Base-by-base conservation (phyloP, 305 asterid species). In the Fraxinus ornus region DNA sequence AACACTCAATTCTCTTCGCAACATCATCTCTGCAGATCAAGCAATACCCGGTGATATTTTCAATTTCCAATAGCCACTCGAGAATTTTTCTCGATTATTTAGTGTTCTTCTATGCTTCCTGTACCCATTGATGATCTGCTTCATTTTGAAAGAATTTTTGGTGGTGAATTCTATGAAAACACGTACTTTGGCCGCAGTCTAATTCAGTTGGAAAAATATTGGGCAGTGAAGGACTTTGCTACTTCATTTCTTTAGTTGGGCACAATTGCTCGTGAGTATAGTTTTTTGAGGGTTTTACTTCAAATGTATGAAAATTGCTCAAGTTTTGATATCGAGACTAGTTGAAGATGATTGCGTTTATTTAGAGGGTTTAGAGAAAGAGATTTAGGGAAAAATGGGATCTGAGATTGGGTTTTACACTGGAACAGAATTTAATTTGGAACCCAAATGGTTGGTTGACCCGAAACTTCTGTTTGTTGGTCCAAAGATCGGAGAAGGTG, bases 401-500 rank as follows among this genome's bases (percentile, higher is more conserved):
- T 91, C 95, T 85, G 86, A 86, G 33, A 93, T 90, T 74, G 95
- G 91, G 85, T 95, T 91, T 81, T 88, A 92, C 87, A 73, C 94
- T 4, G 94, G 81, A 7, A 88, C 84, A 72, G 99, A 91, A 88
- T 86, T 95, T 83, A 90, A 82, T 86, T 89, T 95, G 87, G 99
- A 95, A 82, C 84, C 91, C 33, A 93, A 92, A 78, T 93, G 97
- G 99, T 78, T 92, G 89, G 85, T 95, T 81, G 99, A 95, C 92
- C 99, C 98, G 39, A 94, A 93, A 89, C 93, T 89, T 85, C 97
- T 94, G 26, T 89, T 93, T 82, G 98, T 95, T 79, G 99, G 99
- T 73, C 98, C 98, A 17, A 94, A 95, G 92, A 92, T 95, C 87
- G 98, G 98, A 80, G 99, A 95, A 86, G 99, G 97, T 86, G 99